Evolutionary conservation across 208 protist species (phyloP).

Genomic region (Crithidia sp.): DNA sequence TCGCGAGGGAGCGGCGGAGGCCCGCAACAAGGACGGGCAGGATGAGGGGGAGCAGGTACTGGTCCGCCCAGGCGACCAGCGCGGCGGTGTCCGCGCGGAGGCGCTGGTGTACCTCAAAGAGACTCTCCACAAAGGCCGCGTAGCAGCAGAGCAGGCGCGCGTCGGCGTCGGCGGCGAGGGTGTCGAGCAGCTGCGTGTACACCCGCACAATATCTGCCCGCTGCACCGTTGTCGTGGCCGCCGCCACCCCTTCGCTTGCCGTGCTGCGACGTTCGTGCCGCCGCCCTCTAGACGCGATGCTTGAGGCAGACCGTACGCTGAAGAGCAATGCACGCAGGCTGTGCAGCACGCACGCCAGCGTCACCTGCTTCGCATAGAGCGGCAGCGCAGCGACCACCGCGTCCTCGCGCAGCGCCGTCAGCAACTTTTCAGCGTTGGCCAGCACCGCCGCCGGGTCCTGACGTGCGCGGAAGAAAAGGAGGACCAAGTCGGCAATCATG

Average conservation of each 20-base stretch:
- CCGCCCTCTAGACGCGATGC: too few relatives aligned
- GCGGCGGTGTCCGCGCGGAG: slow-evolving; percentile 31
- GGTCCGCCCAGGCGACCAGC: slow-evolving; percentile 43
- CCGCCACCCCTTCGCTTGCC: not conserved
- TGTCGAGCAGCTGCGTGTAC: slow-evolving; percentile 22
- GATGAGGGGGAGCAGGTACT: slow-evolving; percentile 38
- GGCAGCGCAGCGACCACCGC: slow-evolving; percentile 11
- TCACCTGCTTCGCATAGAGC: slow-evolving; percentile 19
- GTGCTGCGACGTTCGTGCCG: not conserved
- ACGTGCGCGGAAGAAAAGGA: not conserved
- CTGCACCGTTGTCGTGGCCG: not conserved
- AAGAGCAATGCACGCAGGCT: slow-evolving; percentile 13
- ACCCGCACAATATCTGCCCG: slow-evolving; percentile 9
- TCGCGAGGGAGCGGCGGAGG: slow-evolving; percentile 36
- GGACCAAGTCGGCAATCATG: slow-evolving; percentile 8
- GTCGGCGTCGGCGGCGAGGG: slow-evolving; percentile 49
- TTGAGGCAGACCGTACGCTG: not conserved
- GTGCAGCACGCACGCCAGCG: slow-evolving; percentile 14
- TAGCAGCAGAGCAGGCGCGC: slow-evolving; percentile 67
- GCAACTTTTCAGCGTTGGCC: slow-evolving; percentile 23
- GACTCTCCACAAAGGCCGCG: slow-evolving; percentile 49
- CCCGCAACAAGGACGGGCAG: slow-evolving; percentile 42
- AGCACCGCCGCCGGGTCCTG: slow-evolving; percentile 14
- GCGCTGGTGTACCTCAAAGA: slow-evolving; percentile 50
- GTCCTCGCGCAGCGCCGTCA: slow-evolving; percentile 14